phyloP scores from a whole-genome alignment of 2,329 filamentous ascomycete species.

The Aspergillus bombycis region DNA sequence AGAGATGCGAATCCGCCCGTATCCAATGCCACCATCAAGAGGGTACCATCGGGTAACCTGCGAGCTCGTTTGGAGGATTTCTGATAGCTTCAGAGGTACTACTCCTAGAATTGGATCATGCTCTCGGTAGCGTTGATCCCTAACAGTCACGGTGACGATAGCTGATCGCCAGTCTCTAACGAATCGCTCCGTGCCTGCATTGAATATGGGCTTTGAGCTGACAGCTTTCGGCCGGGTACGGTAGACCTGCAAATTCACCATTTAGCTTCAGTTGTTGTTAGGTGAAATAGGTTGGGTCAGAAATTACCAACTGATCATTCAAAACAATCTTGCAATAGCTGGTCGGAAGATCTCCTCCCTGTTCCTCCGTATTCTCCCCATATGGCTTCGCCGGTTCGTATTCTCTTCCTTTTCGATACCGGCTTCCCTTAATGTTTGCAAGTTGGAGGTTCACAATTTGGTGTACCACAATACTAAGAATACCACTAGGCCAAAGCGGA shows the following conservation, averaged over 20 bases:
- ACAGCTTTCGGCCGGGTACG: slow-evolving; percentile 94
- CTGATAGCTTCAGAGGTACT: slow-evolving; percentile 82
- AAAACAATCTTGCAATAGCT: slow-evolving; percentile 91
- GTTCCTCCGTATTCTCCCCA: slow-evolving; percentile 85
- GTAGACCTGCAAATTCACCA: slow-evolving; percentile 61
- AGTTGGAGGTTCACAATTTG: slow-evolving; percentile 95
- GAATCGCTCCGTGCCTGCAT: slow-evolving; percentile 91
- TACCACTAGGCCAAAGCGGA: slow-evolving; percentile 91
- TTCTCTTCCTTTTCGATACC: slow-evolving; percentile 79
- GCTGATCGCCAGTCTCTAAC: slow-evolving; percentile 89
- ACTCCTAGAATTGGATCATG: slow-evolving; percentile 95
- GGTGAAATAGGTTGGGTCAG: neutral
- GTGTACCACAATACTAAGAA: slow-evolving; percentile 84
- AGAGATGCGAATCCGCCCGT: slow-evolving; percentile 85
- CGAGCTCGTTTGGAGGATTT: slow-evolving; percentile 84
- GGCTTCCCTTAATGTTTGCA: slow-evolving; percentile 84
- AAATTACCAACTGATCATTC: slow-evolving; percentile 76
- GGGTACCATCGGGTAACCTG: slow-evolving; percentile 93
- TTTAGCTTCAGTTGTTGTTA: neutral
- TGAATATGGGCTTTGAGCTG: slow-evolving; percentile 94
- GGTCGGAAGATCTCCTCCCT: slow-evolving; percentile 77
- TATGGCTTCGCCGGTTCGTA: slow-evolving; percentile 85
- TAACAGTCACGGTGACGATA: slow-evolving; percentile 84
- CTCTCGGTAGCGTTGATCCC: slow-evolving; percentile 85
- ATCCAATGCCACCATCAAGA: slow-evolving; percentile 91